Conservation (phyloP, 345 rosid species). For the Clarkia xantiana region DNA sequence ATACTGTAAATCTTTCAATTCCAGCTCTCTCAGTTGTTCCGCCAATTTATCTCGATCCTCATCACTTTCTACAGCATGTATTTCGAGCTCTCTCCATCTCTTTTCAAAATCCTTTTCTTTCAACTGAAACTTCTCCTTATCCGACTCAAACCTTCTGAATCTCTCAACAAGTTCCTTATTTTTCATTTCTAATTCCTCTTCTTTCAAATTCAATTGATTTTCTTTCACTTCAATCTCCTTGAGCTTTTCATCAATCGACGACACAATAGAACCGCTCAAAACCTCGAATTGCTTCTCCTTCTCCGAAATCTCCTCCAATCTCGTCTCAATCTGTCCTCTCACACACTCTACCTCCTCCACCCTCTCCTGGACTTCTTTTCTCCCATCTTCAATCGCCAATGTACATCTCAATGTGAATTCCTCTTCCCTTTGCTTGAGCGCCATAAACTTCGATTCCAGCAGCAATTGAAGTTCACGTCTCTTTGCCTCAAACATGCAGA, state of each 20-base stretch:
- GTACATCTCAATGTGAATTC: conserved; percentile 1
- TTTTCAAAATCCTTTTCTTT: neutral
- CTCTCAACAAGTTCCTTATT: conserved; percentile 5
- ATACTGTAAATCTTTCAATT: neutral
- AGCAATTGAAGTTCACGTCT: conserved; percentile 12
- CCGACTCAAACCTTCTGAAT: conserved; percentile 4
- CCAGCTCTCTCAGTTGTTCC: neutral
- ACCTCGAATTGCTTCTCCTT: no score
- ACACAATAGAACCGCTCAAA: neutral
- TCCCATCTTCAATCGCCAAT: conserved; percentile 6
- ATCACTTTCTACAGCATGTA: neutral
- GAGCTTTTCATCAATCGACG: conserved; percentile 2
- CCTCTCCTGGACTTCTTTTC: conserved; percentile 6
- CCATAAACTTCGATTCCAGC: conserved; percentile 1
- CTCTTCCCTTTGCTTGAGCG: no score
- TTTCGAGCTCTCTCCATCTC: conserved; percentile 3
- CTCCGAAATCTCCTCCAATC: conserved; percentile 5
- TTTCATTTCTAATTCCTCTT: conserved; percentile 11
- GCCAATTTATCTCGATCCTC: neutral
- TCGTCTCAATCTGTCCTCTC: conserved; percentile 5
- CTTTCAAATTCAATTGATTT: conserved; percentile 10
- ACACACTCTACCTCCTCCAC: no score
- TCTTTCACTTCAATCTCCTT: conserved; percentile 7
- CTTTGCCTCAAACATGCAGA: conserved; percentile 12
- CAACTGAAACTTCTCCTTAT: conserved; percentile 2